Evolutionary conservation across 1,284 basidiomycete species (phyloP).

Genomic region (Fomitiporia mediterranea): DNA sequence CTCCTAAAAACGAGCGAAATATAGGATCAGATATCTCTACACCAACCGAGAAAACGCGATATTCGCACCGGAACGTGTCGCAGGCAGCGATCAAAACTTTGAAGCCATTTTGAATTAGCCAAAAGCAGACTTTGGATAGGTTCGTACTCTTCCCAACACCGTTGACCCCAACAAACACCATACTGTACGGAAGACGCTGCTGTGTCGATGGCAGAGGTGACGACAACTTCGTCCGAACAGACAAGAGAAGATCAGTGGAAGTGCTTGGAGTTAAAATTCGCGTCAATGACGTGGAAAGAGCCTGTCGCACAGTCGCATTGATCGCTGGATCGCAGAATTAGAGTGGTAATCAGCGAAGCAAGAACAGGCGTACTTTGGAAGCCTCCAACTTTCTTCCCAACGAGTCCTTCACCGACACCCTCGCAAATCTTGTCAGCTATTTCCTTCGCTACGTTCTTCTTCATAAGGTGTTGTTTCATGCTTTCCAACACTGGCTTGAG

Average conservation of each 20-base stretch:
- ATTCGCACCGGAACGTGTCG: constrained; percentile 85
- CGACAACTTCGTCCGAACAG: constrained; percentile 68
- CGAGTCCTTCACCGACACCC: constrained; percentile 81
- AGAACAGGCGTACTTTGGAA: constrained; percentile 64
- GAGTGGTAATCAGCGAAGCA: constrained; percentile 7
- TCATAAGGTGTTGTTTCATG: constrained; percentile 98
- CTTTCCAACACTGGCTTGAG: constrained; percentile 84
- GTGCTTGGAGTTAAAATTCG: constrained; percentile 95
- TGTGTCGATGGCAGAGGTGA: constrained; percentile 66
- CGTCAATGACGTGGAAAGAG: constrained; percentile 85
- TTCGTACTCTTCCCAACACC: constrained; percentile 99
- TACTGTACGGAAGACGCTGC: constrained; percentile 82
- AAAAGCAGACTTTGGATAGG: constrained; percentile 97
- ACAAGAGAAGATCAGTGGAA: constrained; percentile 89
- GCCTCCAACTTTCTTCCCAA: constrained; percentile 87
- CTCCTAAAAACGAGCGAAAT: constrained; percentile 45
- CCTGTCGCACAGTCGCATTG: constrained; percentile 78
- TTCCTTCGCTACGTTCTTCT: constrained; percentile 97
- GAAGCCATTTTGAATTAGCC: constrained; percentile 94
- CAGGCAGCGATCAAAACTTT: constrained; percentile 96
- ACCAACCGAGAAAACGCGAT: background rate
- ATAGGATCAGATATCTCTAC: background rate
- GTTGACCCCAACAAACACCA: constrained; percentile 99
- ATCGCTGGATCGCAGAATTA: constrained; percentile 49
- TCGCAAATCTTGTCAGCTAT: constrained; percentile 95